Base-by-base conservation (phyloP, 2,329 filamentous ascomycete species). In the Chaetomium sp. region DNA sequence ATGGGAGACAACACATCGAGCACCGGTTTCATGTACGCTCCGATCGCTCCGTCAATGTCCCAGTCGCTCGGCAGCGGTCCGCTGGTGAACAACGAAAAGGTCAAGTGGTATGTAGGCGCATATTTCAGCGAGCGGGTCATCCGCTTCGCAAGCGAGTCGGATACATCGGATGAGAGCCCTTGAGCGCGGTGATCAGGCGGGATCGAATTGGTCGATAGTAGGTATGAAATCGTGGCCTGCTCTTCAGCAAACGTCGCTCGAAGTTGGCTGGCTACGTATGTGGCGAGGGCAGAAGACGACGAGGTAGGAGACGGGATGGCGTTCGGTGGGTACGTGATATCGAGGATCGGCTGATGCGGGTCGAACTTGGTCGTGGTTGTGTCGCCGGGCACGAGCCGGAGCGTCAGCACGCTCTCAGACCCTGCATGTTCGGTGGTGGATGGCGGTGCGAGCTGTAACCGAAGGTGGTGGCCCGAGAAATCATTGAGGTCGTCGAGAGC, bases 1-100 rank as follows among this genome's bases (percentile, higher is more conserved):
- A 96, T 95, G 0, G 86, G 79, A 0, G 84, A 81, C 34, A 97
- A 81, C 33, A 90, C 85, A 44, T 88, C 79, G 0, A 99, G 78
- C 47, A 97, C 79, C 0, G 94, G 92, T 52, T 82, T 77, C 70
- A 99, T 84, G 70, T 95, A 92, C 62, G 88, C 80, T 32, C 86
- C 79, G 8, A 97, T 79, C 0, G 92, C 91, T 38, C 80, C 73
- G 61, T 96, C 88, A 50, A 97, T 89, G 52, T 95, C 89, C 94
- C 94, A 99, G 8, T 86, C 87, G 36, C 88, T 95, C 1, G 94
- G 94, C 0, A 77, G 70, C 1, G 87, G 80, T 1, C 85, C 85
- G 10, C 88, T 87, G 0, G 90, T 94, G 69, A 99, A 97, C 3
- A 99, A 78, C 0, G 94, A 99, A 67, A 99, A 96, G 0, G 91